Percentiles rank a stretch among this genome's conserved stretches.
Conservation (phyloP, 768 basidiomycete species). For the Pleurotus sapidus region DNA sequence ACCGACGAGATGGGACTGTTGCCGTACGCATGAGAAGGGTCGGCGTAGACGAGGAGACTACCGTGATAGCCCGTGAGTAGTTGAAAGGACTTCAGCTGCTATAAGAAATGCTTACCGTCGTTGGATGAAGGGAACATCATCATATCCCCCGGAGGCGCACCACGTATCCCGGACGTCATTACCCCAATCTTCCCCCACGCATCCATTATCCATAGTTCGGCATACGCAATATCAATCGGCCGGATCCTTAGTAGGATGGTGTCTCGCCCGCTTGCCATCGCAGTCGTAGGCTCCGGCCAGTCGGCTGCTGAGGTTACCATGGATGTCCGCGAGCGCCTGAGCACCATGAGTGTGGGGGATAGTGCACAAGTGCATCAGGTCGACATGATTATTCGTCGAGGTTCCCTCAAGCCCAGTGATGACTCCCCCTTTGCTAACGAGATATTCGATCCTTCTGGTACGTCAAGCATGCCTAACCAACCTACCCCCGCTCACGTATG, state of each 20-base stretch:
- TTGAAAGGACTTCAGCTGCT: not conserved
- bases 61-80: conserved; percentile 37
- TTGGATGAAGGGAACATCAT: conserved; percentile 39
- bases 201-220: conserved; percentile 41
- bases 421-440: conserved; percentile 54
- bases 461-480: conserved; percentile 11
- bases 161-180: conserved; percentile 37
- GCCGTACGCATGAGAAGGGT: conserved; percentile 33
- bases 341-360: conserved; percentile 20
- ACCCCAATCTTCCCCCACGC: conserved; percentile 27
- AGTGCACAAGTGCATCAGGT: conserved; percentile 38
- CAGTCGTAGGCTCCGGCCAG: conserved; percentile 47
- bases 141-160: conserved; percentile 48
- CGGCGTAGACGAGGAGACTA: conserved; percentile 28
- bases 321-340: conserved; percentile 38
- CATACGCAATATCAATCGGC: conserved; percentile 36
- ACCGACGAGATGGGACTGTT: conserved; percentile 29
- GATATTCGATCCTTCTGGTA: conserved; percentile 48
- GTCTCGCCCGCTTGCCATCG: conserved; percentile 34
- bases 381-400: conserved; percentile 50
- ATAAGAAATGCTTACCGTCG: not conserved
- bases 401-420: conserved; percentile 48
- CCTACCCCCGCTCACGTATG: too few relatives aligned
- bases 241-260: conserved; percentile 29
- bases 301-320: conserved; percentile 45